Evolutionary conservation across 495 filamentous ascomycete genomes (phyloP), one percentile per base, ranked within the genome.

Genomic region (Parathielavia appendiculata): DNA sequence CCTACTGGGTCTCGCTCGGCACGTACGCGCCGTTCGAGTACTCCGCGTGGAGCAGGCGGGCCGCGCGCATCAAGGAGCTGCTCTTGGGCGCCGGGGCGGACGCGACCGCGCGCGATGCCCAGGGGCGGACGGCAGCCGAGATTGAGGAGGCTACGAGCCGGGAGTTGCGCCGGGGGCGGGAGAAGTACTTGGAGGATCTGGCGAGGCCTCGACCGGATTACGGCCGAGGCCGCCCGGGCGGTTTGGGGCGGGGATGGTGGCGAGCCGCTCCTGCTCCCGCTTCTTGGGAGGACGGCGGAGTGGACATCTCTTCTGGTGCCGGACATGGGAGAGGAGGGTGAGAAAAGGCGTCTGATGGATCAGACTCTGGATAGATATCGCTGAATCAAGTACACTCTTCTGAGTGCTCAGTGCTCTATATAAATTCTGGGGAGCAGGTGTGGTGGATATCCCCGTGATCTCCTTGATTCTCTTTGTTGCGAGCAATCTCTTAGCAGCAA

Each of bases 31-130:
- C 19, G 44, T 23, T 1, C 22, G 19, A 46, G 44, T 46, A 46
- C 44, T 1, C 10, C 19, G 22, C 44, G 19, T 46, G 20, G 44
- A 23, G 19, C 22, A 46, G 46, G 26, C 46, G 47, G 47, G 47
- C 47, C 47, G 47, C 32, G 30, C 47, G 47, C 19, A 50, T 50
- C 47, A 50, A 36, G 32, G 30, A 35, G 47, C 30, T 50, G 47
- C 47, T 50, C 47, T 50, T 50, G 47, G 26, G 30, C 32, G 47
- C 47, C 32, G 47, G 47, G 47, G 47, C 47, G n/a, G 47, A 36
- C 32, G 30, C 47, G 32, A 36, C 19, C 32, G 11, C 35, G 47
- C 47, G 47, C 47, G 47, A 50, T 50, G 47, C 47, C 20, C 32
- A 19, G 26, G 47, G 47, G n/a, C 30, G 47, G 2, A 50, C 47